phyloP scores from a whole-genome alignment of 129 eudicot genomes.

The sunflower (Helianthus annuus) region HanXRQr2.0-SUNRISE NC_035441.2:82341787-82342286 shows the following conservation, averaged over 20 bases:
- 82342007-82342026: conserved; percentile 92
- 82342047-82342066: conserved; percentile 95
- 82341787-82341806: neutral
- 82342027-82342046: conserved; percentile 84
- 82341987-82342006: conserved; percentile 54
- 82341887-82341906: neutral
- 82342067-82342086: too few species aligned
- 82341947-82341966: neutral
- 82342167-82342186: too few species aligned
- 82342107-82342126: too few species aligned
- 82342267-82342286: too few species aligned
- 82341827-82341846: neutral
- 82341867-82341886: neutral
- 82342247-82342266: too few species aligned
- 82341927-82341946: neutral
- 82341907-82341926: neutral
- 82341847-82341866: neutral
- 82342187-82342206: too few species aligned
- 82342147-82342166: too few species aligned
- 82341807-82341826: neutral
- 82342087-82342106: too few species aligned
- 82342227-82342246: too few species aligned
- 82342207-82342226: too few species aligned
- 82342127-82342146: too few species aligned
- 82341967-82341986: too few species aligned